phyloP scores from a whole-genome alignment of 2,329 filamentous ascomycete genomes.

The Leptographium lundbergii region DNA sequence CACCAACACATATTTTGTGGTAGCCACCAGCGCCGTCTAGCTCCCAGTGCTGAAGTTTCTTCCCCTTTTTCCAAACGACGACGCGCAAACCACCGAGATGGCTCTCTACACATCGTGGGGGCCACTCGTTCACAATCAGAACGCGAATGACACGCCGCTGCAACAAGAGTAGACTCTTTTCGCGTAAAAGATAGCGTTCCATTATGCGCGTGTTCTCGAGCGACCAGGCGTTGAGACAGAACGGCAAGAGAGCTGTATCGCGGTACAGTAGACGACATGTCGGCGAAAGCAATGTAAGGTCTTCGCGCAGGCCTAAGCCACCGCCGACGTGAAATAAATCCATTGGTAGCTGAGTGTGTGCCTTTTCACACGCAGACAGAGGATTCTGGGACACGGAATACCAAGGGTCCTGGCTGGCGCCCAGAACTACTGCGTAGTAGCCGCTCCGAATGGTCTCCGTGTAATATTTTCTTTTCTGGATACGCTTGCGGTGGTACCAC shows the following conservation, averaged over 20 bases:
- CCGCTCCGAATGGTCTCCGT: neutral
- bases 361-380: too few species aligned
- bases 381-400: neutral
- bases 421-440: slow-evolving; percentile 14
- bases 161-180: slow-evolving; percentile 16
- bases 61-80: slow-evolving; percentile 12
- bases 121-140: slow-evolving; percentile 17
- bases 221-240: slow-evolving; percentile 21
- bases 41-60: slow-evolving; percentile 5
- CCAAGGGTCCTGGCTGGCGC: slow-evolving; percentile 19
- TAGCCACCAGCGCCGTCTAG: neutral
- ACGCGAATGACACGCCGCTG: slow-evolving; percentile 20
- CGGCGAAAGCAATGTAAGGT: slow-evolving; percentile 19
- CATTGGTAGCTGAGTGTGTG: neutral
- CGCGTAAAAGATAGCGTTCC: slow-evolving; percentile 21
- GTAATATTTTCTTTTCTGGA: neutral
- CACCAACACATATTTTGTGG: too few species aligned
- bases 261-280: slow-evolving; percentile 25
- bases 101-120: slow-evolving; percentile 14
- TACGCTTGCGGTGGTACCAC: slow-evolving; percentile 14
- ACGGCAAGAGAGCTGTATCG: slow-evolving; percentile 22
- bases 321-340: slow-evolving; percentile 15
- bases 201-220: slow-evolving; percentile 19
- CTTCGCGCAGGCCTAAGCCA: slow-evolving; percentile 5
- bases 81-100: slow-evolving; percentile 19